Base-by-base conservation (phyloP, 208 protist species). In the Trypanosoma lewisi region DNA sequence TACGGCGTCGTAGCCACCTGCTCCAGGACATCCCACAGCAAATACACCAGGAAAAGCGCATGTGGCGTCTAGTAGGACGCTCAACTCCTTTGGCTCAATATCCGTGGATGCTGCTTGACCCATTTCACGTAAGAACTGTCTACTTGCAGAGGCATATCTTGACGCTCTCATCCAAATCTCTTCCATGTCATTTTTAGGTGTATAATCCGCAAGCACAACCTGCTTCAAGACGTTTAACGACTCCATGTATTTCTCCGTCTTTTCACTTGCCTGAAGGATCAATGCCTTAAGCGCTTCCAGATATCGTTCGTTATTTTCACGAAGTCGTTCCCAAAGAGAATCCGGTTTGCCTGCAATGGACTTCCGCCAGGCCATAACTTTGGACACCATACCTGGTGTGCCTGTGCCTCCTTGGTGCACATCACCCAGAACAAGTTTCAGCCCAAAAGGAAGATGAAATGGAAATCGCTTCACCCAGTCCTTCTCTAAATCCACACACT, bases 311-410 rank as follows among this genome's bases (percentile, higher is more conserved):
- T 96, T 96, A 66, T 67, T 78, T 27, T 49, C 48, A 4, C 70
- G 67, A 52, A 95, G 79, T 52, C 63, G 53, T 49, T 88, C 80
- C 91, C 91, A 96, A 27, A 91, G 21, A 61, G 80, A 88, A 62
- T 75, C 71, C 0, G 73, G 64, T 23, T 63, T 19, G 0, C 17
- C 73, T 4, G 63, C 67, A 45, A 93, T 70, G 2, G 71, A 60
- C 51, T 84, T 85, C 41, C 79, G 82, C 94, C 95, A 98, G 41
- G 77, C 73, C 75, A 97, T 88, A 7, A 98, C 87, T 62, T 91
- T 95, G 4, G 83, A 75, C 1, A 98, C 96, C 95, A 98, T 98
- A 28, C 90, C 87, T 4, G 96, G 96, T 21, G 96, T 98, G 73
- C 90, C 87, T 27, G 90, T 89, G 53, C 96, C 96, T 23, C 91